Evolutionary conservation across 257 asterid genomes (phyloP).

Genomic region (Apocynum venetum): DNA sequence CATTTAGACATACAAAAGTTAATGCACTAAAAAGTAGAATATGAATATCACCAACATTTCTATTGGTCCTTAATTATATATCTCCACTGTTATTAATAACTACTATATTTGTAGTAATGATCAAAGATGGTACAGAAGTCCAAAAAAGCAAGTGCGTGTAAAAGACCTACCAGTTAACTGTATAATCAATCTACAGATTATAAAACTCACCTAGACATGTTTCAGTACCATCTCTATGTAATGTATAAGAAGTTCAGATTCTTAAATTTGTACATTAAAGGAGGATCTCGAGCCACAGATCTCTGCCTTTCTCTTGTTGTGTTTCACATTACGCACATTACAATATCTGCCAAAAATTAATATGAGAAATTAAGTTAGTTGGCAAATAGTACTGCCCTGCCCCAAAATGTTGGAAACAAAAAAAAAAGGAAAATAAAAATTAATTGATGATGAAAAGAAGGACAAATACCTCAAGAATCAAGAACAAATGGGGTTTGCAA

Average conservation of each 20-base stretch:
- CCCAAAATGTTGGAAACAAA: neutral
- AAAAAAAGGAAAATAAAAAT: neutral
- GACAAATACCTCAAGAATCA: constrained; percentile 53
- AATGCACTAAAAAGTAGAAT: neutral
- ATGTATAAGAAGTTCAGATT: neutral
- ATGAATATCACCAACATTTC: neutral
- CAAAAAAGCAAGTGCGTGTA: neutral
- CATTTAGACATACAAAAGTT: neutral
- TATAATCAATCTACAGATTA: constrained; percentile 25
- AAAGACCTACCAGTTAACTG: neutral
- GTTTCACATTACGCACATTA: neutral
- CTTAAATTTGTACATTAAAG: constrained; percentile 32
- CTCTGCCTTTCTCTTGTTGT: constrained; percentile 52
- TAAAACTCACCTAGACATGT: constrained; percentile 20
- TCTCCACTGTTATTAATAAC: neutral
- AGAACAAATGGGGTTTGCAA: constrained; percentile 42
- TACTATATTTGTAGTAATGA: neutral
- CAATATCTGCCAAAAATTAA: neutral
- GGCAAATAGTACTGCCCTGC: no score
- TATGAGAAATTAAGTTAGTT: neutral
- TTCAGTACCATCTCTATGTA: neutral
- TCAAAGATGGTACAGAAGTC: neutral
- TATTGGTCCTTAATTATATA: no score
- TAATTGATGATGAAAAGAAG: neutral
- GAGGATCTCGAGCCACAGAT: constrained; percentile 60